phyloP scores from a whole-genome alignment of 805 yeast genomes.

The Yamadazyma takamatsuzukensis region DNA sequence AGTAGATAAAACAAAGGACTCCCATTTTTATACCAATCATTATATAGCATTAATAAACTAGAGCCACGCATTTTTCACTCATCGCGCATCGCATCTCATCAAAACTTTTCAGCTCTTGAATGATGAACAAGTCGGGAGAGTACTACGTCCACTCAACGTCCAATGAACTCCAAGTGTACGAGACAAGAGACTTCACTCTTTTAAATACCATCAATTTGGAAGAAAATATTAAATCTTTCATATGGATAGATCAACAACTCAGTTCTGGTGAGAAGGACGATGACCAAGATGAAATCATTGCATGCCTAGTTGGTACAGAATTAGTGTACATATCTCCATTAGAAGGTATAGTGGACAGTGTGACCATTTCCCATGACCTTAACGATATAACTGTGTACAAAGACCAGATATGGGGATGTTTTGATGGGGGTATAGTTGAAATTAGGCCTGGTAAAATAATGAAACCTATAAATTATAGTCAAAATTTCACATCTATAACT shows the following conservation, averaged over 20 bases:
- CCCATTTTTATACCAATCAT: too few relatives aligned
- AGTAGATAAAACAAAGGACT: slow-evolving; percentile 4
- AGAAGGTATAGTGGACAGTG: slow-evolving; percentile 7
- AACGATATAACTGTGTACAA: slow-evolving; percentile 8
- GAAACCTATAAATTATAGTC: slow-evolving; percentile 3
- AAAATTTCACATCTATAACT: slow-evolving; percentile 1
- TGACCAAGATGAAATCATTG: slow-evolving; percentile 6
- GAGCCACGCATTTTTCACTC: too few relatives aligned
- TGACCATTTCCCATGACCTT: not conserved
- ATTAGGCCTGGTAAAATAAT: slow-evolving; percentile 3
- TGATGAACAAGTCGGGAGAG: slow-evolving; percentile 5
- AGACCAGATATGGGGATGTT: slow-evolving; percentile 11
- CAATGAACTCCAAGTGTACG: slow-evolving; percentile 9
- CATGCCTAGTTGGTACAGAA: not conserved
- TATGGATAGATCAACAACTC: too few relatives aligned
- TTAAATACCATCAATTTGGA: slow-evolving; percentile 6
- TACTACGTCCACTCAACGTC: slow-evolving; percentile 8
- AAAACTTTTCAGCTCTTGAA: slow-evolving; percentile 2
- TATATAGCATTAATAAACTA: too few relatives aligned
- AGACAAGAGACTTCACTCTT: slow-evolving; percentile 12
- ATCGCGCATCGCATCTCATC: slow-evolving; percentile 9
- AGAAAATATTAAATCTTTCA: slow-evolving; percentile 1
- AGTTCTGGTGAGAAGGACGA: slow-evolving; percentile 1
- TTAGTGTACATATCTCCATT: slow-evolving; percentile 7
- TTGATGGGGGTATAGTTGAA: slow-evolving; percentile 10